A percentile compares a stretch with the other conserved stretches of the same genome.
Evolutionary conservation across 1,284 basidiomycete species (phyloP).

Genomic region (Leccinum solheimii): DNA sequence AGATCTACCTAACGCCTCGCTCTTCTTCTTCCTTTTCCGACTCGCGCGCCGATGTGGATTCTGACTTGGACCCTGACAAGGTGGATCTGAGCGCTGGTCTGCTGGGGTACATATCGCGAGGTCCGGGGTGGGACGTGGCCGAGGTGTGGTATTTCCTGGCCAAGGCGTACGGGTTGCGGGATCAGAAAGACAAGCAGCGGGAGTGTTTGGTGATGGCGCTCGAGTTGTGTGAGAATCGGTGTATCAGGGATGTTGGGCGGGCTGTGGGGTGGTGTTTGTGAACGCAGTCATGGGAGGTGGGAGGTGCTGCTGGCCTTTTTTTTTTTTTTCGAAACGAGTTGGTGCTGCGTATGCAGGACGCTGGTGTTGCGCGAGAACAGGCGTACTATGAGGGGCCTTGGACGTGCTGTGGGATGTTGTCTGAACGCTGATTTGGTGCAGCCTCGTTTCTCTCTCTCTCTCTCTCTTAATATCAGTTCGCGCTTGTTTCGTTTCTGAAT

Average conservation of each 20-base stretch:
- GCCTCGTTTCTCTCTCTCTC: no score
- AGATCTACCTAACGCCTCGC: conserved; percentile 57
- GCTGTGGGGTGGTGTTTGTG: conserved; percentile 75
- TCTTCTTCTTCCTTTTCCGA: conserved; percentile 34
- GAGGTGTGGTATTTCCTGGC: conserved; percentile 93
- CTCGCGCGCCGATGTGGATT: conserved; percentile 10
- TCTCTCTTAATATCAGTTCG: no score
- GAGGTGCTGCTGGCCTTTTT: no score
- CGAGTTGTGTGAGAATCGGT: conserved; percentile 66
- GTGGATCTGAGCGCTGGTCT: conserved; percentile 76
- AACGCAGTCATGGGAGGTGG: conserved; percentile 15
- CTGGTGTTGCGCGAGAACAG: no score
- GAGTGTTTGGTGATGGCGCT: conserved; percentile 79
- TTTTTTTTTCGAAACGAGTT: no score
- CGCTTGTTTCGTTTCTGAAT: no score
- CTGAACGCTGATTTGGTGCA: no score
- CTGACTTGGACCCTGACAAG: conserved; percentile 46
- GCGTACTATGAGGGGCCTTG: not conserved
- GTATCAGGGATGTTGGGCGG: conserved; percentile 60
- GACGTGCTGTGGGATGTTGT: no score
- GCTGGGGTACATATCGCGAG: conserved; percentile 59
- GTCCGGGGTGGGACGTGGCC: conserved; percentile 82
- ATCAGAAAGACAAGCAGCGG: conserved; percentile 65
- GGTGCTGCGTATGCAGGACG: no score
- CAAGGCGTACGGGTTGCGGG: conserved; percentile 75